Evolutionary conservation across 257 asterid species (phyloP), one percentile per base, ranked within the genome.

Genomic region (Thymus quinquecostatus): DNA sequence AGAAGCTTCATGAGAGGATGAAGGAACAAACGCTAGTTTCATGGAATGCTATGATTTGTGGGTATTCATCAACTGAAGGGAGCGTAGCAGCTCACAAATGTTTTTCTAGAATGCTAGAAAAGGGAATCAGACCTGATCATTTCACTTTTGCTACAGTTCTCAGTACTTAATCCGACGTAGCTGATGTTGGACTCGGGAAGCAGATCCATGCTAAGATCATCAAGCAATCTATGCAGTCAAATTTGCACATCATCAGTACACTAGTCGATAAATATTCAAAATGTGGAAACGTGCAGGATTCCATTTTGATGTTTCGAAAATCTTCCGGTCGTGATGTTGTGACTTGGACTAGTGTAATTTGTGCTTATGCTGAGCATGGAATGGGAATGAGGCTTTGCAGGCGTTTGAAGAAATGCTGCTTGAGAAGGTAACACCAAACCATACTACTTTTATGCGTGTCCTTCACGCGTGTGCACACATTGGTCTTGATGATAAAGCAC

Each of bases 181-280:
- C 97, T 47, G 88, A 88, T 40, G 77, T 87, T 32, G 95, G 90
- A 10, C 93, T 92, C 2, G 97, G 98, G 66, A 87, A 81, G 88
- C 97, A 92, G 81, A 83, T 90, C 70, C 98, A 92, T 63, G 96
- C 93, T 21, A 97, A 92, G 67, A 84, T 83, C 60, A 85, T 90
- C 82, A 92, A 92, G 85, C 89, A 76, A 61, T 74, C 84, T 96
- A 90, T 49, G 92, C 21, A 21, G 21, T 21, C 21, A 21, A 21
- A 21, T 21, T 21, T 77, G 53, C 90, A 84, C 69, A 87, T 92
- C 60, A 75, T 82, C 30, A 92, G 97, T 71, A 88, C 98, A 34
- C 87, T 92, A 40, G 98, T 92, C 30, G 98, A 92, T 82, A 92
- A 90, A 97, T 92, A 92, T 55, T 90, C 97, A 0, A 92, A 92